Evolutionary conservation across 2,329 filamentous ascomycete species (phyloP).

Genomic region (Colletotrichum liriopes): DNA sequence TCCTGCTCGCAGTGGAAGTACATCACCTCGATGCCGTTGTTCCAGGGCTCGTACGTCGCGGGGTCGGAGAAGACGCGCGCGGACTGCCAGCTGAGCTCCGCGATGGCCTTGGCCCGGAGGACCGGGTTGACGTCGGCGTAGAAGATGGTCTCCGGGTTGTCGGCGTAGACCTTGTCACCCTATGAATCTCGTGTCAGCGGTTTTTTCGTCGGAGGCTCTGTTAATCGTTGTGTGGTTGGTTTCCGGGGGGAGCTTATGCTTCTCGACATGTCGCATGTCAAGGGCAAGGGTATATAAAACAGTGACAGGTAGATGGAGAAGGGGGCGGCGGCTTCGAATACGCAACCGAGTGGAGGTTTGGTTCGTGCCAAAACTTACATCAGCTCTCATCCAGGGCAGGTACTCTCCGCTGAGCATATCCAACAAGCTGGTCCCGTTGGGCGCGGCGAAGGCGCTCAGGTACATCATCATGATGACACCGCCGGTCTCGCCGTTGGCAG

Average conservation of each 20-base stretch:
- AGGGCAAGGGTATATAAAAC: constrained; percentile 5
- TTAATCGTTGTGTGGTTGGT: not conserved
- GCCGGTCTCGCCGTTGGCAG: constrained; percentile 51
- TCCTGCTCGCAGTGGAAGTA: constrained; percentile 48
- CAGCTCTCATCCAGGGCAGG: constrained; percentile 49
- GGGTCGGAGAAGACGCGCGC: constrained; percentile 45
- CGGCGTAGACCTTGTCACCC: constrained; percentile 34
- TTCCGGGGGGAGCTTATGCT: not conserved
- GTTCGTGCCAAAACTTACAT: constrained; percentile 39
- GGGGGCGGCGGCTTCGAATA: not conserved
- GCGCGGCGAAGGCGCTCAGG: constrained; percentile 52
- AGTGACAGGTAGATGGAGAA: constrained; percentile 33
- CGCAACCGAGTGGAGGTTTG: not conserved
- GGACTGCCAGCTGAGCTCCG: constrained; percentile 33
- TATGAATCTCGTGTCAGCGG: constrained; percentile 29
- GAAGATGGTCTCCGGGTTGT: constrained; percentile 44
- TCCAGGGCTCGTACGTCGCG: constrained; percentile 49
- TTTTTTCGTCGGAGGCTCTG: not conserved
- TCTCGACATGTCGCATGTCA: not conserved
- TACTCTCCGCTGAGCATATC: constrained; percentile 45
- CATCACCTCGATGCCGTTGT: constrained; percentile 47
- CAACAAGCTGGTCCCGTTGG: constrained; percentile 46
- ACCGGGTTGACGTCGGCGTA: constrained; percentile 47
- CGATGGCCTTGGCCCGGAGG: constrained; percentile 38
- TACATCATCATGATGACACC: constrained; percentile 57